These are phyloP conservation scores for Penicillium maclennaniae DNA, from an alignment of 495 filamentous ascomycete genomes.

Conservation along the genomic window DNA sequence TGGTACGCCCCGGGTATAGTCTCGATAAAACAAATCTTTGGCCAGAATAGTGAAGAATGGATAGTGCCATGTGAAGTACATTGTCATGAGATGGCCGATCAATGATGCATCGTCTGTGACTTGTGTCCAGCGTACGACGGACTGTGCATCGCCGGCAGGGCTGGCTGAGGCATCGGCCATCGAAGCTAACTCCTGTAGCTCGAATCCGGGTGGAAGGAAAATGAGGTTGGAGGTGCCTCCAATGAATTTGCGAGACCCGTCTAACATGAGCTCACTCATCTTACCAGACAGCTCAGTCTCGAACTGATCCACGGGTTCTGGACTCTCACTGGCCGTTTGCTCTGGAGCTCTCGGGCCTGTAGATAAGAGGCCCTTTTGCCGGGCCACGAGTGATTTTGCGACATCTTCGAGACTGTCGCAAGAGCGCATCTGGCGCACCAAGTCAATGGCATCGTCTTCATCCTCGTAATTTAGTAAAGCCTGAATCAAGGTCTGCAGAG, in stretches of 20 bases:
- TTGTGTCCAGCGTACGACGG: slow-evolving; percentile 78
- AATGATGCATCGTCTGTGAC: slow-evolving; percentile 78
- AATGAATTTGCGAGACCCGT: slow-evolving; percentile 88
- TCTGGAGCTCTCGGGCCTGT: slow-evolving; percentile 14
- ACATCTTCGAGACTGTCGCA: slow-evolving; percentile 91
- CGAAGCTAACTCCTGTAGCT: slow-evolving; percentile 45
- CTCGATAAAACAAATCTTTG: slow-evolving; percentile 81
- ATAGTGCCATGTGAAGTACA: slow-evolving; percentile 99
- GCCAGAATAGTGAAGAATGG: slow-evolving; percentile 92
- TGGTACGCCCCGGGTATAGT: slow-evolving; percentile 67
- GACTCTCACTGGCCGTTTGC: slow-evolving; percentile 27
- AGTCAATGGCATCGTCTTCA: slow-evolving; percentile 71
- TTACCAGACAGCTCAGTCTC: slow-evolving; percentile 86
- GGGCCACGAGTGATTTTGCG: slow-evolving; percentile 70
- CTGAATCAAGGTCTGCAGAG: slow-evolving; percentile 85
- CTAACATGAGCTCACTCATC: slow-evolving; percentile 88
- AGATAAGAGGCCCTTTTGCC: slow-evolving; percentile 40
- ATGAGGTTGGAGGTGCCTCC: slow-evolving; percentile 94
- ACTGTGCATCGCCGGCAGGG: slow-evolving; percentile 19
- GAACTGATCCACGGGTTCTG: slow-evolving; percentile 52
- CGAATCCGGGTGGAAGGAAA: slow-evolving; percentile 59
- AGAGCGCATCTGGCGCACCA: slow-evolving; percentile 82
- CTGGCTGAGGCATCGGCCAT: slow-evolving; percentile 9
- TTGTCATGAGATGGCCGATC: slow-evolving; percentile 83
- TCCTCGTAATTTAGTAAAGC: slow-evolving; percentile 83